Percentiles rank a stretch among this genome's conserved stretches.
phyloP scores from a whole-genome alignment of 2,329 filamentous ascomycete genomes.

The Sclerotinia sclerotiorum region DNA sequence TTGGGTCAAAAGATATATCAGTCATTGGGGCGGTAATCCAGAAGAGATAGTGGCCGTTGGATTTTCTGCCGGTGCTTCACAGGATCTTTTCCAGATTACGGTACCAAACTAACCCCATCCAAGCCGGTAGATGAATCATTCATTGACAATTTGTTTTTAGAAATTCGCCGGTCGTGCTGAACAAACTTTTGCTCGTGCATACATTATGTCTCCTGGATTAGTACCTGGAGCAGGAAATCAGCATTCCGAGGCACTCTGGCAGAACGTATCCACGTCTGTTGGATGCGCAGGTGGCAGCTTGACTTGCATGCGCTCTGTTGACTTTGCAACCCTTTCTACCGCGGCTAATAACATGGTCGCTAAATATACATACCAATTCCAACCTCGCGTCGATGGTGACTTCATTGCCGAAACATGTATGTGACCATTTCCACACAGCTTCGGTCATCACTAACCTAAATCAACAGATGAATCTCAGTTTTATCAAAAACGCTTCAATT shows the following conservation, averaged over 20 bases:
- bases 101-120: not conserved
- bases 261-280: slow-evolving; percentile 40
- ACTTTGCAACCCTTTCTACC: slow-evolving; percentile 39
- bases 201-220: slow-evolving; percentile 41
- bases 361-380: slow-evolving; percentile 41
- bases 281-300: slow-evolving; percentile 39
- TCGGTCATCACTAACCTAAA: slow-evolving; percentile 9
- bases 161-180: slow-evolving; percentile 40
- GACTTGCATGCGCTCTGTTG: slow-evolving; percentile 39
- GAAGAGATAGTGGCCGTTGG: slow-evolving; percentile 50
- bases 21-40: slow-evolving; percentile 48
- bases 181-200: slow-evolving; percentile 40
- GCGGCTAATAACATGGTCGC: slow-evolving; percentile 35
- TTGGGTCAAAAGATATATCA: slow-evolving; percentile 50
- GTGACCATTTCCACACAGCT: not conserved
- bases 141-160: slow-evolving; percentile 25
- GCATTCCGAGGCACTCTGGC: slow-evolving; percentile 34
- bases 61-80: slow-evolving; percentile 50
- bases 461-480: slow-evolving; percentile 40
- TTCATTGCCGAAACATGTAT: slow-evolving; percentile 39
- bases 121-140: not conserved
- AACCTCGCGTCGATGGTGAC: slow-evolving; percentile 43
- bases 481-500: slow-evolving; percentile 43
- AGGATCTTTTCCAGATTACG: slow-evolving; percentile 42
- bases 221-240: slow-evolving; percentile 36